Evolutionary conservation across 805 yeast species (phyloP), one percentile per base, ranked within the genome.

Genomic region (Vanderwaltozyma tropicalis): DNA sequence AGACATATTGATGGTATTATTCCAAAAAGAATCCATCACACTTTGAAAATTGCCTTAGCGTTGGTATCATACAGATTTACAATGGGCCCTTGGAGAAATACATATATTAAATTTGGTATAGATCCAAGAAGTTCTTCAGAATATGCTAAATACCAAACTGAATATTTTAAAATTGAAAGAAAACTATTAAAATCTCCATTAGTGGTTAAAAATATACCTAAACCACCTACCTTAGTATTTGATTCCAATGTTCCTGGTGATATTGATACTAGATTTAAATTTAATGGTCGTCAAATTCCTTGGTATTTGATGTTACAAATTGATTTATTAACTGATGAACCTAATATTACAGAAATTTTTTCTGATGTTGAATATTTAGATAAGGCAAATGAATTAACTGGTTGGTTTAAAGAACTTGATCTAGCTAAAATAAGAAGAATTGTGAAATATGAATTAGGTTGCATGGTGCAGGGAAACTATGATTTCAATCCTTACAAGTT

Each of bases 61-160:
- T 80, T 83, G 55, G 81, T 86, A 0, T 72, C 95, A 0, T 92
- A 77, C 55, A 71, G 85, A 30, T 82, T 78, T 55, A 76, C 81
- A 27, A 82, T 81, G 51, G 98, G 98, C 0, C 98, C 97, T 0
- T 92, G 95, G 95, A 71, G 97, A 49, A 86, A 85, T 42, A 75
- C 92, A 10, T 86, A 80, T 55, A 77, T 87, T 32, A 72, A 66
- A 46, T 76, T 78, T 47, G 96, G 96, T 1, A 67, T 78, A 28
- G 84, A 89, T 59, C 96, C 97, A 0, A 63, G 72, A 30, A 48
- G 59, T 2, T 76, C 80, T 33, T 49, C 61, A 1, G 54, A 64
- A 11, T 78, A 67, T 47, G 78, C 83, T 41, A 59, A 58, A 25
- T 86, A 76, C 54, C 98, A 92, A 61, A 80, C 88, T 16, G 96